These are phyloP conservation scores for Aspergillus campestris DNA, from an alignment of 495 filamentous ascomycete genomes.

Conservation along the genomic window DNA sequence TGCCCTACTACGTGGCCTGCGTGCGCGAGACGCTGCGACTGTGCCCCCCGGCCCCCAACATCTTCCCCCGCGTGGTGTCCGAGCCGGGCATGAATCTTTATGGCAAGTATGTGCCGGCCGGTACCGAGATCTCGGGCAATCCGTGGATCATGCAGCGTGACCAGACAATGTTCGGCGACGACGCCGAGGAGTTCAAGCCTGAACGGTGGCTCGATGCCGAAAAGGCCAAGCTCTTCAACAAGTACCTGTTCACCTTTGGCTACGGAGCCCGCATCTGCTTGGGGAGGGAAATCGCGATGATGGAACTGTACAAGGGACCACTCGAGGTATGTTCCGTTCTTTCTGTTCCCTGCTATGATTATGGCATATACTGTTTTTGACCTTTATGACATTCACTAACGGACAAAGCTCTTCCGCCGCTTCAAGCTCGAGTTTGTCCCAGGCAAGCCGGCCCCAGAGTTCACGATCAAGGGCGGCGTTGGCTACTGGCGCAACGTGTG, in stretches of 20 bases:
- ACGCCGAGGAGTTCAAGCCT: slow-evolving; percentile 31
- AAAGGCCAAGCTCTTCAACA: slow-evolving; percentile 38
- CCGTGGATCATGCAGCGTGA: slow-evolving; percentile 46
- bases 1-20: slow-evolving; percentile 42
- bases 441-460: slow-evolving; percentile 26
- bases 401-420: slow-evolving; percentile 27
- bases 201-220: slow-evolving; percentile 38
- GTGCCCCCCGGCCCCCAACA: slow-evolving; percentile 42
- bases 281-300: slow-evolving; percentile 46
- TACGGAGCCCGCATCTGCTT: slow-evolving; percentile 46
- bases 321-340: slow-evolving; percentile 30
- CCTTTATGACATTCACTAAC: not conserved
- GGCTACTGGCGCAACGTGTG: slow-evolving; percentile 41
- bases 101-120: slow-evolving; percentile 46
- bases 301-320: slow-evolving; percentile 48
- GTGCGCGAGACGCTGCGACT: slow-evolving; percentile 47
- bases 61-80: slow-evolving; percentile 39
- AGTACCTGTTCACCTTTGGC: slow-evolving; percentile 46
- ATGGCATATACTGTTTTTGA: no score
- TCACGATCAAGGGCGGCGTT: slow-evolving; percentile 40
- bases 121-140: slow-evolving; percentile 50
- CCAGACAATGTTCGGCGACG: slow-evolving; percentile 40
- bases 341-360: not conserved
- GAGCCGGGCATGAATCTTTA: slow-evolving; percentile 45
- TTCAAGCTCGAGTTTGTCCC: slow-evolving; percentile 24